These are phyloP conservation scores for Antrodiella citrinella DNA, from an alignment of 768 basidiomycete genomes.

Conservation along the genomic window DNA sequence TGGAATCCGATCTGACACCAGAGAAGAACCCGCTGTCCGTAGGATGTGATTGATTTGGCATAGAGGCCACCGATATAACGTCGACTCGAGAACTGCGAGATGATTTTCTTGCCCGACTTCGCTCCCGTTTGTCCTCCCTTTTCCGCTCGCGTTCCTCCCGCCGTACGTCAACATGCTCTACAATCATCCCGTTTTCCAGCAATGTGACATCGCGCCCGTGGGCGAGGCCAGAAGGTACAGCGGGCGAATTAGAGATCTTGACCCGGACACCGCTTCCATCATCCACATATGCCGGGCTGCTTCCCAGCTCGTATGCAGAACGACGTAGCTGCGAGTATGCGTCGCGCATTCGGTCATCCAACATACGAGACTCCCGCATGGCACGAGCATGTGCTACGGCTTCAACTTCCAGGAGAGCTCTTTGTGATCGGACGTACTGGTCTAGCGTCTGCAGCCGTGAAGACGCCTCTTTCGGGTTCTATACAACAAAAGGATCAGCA, in stretches of 20 bases:
- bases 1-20: constrained; percentile 48
- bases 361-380: constrained; percentile 65
- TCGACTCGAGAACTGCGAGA: constrained; percentile 56
- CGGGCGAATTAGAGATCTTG: constrained; percentile 44
- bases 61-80: constrained; percentile 66
- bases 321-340: constrained; percentile 72
- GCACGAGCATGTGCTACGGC: constrained; percentile 70
- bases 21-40: constrained; percentile 49
- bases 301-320: constrained; percentile 66
- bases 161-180: constrained; percentile 79
- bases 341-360: constrained; percentile 74
- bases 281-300: constrained; percentile 35
- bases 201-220: constrained; percentile 66
- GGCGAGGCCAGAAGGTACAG: constrained; percentile 25
- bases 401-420: constrained; percentile 75
- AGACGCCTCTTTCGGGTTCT: constrained; percentile 90
- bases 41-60: constrained; percentile 41
- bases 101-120: constrained; percentile 55
- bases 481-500: constrained; percentile 1
- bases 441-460: constrained; percentile 79
- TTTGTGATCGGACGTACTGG: constrained; percentile 76
- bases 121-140: constrained; percentile 49
- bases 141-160: constrained; percentile 68
- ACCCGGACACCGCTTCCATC: constrained; percentile 64
- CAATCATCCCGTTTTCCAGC: constrained; percentile 83